Evolutionary conservation across 1,284 basidiomycete species (phyloP), one percentile per base, ranked within the genome.

Genomic region (Spongiforma sp.): DNA sequence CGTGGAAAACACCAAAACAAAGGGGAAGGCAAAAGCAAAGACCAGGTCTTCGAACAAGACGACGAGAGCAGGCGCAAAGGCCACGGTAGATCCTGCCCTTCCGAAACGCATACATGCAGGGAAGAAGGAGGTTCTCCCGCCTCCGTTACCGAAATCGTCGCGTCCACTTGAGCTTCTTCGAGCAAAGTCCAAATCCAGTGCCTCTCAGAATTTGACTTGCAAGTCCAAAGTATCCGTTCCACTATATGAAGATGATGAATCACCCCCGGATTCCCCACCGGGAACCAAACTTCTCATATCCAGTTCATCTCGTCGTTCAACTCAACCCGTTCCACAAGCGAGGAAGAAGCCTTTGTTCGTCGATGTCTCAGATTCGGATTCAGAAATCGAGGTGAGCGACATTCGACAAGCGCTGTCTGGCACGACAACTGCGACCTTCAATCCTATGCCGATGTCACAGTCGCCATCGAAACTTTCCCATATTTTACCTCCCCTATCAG

Each of bases 121-220:
- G 33, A 67, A 67, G 30, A 62, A 62, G 2, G 55, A 66, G n/a
- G 46, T 28, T 33, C 1, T 33, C 17, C 58, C 63, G 21, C 53
- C 54, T 48, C 34, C 56, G 1, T 59, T 76, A 21, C 57, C 71
- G 17, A 69, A 64, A 61, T 67, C 71, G 19, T 62, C 32, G 30
- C 73, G 75, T 19, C 73, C 73, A 1, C 75, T 74, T 24, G 75
- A 73, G 30, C 26, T 75, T 55, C 63, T 75, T 21, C 75, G 72
- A 54, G 65, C 67, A 7, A 74, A 65, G 62, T 19, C 58, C 24
- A 73, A 58, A 33, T 9, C 14, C 5, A 19, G 26, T 26, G 30
- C n/a, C 10, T n/a, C 37, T 28, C 19, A 54, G 3, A 34, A 62
- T n/a, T 19, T 30, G 7, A 57, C 33, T 3, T 57, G 54, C 28